Evolutionary conservation across 2,329 filamentous ascomycete genomes (phyloP).

Genomic region (Albifimbria verrucaria): DNA sequence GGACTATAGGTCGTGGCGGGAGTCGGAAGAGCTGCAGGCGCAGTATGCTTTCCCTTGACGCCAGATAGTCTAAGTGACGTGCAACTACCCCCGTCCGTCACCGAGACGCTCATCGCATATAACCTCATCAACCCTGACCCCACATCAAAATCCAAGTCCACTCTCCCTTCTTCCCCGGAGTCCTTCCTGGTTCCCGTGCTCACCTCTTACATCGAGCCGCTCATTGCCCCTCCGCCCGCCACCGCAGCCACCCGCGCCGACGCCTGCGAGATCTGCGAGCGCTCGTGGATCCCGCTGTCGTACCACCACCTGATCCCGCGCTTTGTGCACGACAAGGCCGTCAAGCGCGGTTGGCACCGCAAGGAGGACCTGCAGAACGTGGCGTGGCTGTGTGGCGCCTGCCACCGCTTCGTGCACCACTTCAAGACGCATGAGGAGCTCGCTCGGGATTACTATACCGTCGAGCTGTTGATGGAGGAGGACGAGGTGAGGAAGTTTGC

Average conservation of each 20-base stretch:
- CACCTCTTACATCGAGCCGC: constrained; percentile 55
- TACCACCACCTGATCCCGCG: constrained; percentile 88
- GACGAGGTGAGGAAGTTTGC: constrained; percentile 71
- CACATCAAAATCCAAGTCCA: constrained; percentile 22
- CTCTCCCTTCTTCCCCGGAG: constrained; percentile 37
- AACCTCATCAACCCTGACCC: constrained; percentile 49
- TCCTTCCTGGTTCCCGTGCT: constrained; percentile 63
- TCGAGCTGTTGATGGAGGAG: constrained; percentile 66
- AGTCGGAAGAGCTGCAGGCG: constrained; percentile 40
- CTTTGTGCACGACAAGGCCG: constrained; percentile 69
- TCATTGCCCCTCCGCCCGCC: constrained; percentile 64
- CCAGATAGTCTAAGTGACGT: constrained; percentile 50
- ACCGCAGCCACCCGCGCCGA: constrained; percentile 53
- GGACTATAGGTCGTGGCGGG: constrained; percentile 52
- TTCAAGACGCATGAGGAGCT: constrained; percentile 75
- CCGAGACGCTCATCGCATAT: constrained; percentile 68
- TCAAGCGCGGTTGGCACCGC: constrained; percentile 77
- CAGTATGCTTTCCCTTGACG: constrained; percentile 55
- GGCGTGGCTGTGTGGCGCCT: constrained; percentile 82
- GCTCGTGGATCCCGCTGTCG: constrained; percentile 71
- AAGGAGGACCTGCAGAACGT: constrained; percentile 74
- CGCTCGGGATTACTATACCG: constrained; percentile 67
- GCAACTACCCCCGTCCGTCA: constrained; percentile 48
- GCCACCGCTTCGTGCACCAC: constrained; percentile 78
- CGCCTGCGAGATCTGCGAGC: constrained; percentile 72